Percentiles rank a stretch among this genome's conserved stretches.
phyloP scores from a whole-genome alignment of 2,329 filamentous ascomycete genomes.

The Fusarium mexicanum region DNA sequence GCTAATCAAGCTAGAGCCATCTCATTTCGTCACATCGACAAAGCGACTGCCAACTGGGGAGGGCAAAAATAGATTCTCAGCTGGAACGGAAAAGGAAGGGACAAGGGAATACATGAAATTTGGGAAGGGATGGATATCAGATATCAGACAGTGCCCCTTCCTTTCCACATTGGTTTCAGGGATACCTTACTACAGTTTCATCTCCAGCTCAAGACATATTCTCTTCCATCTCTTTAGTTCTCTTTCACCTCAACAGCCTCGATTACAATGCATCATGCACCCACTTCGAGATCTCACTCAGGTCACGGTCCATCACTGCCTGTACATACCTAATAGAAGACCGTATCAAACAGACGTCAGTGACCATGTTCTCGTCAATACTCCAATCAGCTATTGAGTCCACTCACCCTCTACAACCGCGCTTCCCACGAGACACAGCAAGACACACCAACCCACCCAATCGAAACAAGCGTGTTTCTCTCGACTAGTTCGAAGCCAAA shows the following conservation, averaged over 20 bases:
- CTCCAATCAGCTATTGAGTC: slow-evolving; percentile 19
- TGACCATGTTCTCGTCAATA: background rate
- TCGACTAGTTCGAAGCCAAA: slow-evolving; percentile 36
- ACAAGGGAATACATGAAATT: background rate
- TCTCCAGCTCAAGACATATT: slow-evolving; percentile 20
- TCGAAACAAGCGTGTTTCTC: slow-evolving; percentile 34
- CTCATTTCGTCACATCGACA: background rate
- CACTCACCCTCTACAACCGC: slow-evolving; percentile 25
- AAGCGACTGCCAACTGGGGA: background rate
- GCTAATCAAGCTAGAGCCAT: background rate
- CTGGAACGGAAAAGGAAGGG: slow-evolving; percentile 5
- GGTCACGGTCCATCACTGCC: background rate
- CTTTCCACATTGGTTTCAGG: slow-evolving; percentile 21
- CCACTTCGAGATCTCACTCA: slow-evolving; percentile 1
- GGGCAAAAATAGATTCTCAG: slow-evolving; percentile 9
- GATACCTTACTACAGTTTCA: slow-evolving; percentile 22
- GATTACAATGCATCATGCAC: background rate
- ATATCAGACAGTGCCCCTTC: background rate
- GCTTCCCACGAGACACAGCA: slow-evolving; percentile 35
- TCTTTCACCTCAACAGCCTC: slow-evolving; percentile 4
- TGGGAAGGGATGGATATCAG: slow-evolving; percentile 5
- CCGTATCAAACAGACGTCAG: slow-evolving; percentile 3
- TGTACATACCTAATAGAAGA: background rate
- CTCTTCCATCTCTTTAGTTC: background rate
- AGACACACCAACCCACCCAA: slow-evolving; percentile 31